Base-by-base conservation (phyloP, 768 basidiomycete species). In the Artomyces pyxidatus region DNA sequence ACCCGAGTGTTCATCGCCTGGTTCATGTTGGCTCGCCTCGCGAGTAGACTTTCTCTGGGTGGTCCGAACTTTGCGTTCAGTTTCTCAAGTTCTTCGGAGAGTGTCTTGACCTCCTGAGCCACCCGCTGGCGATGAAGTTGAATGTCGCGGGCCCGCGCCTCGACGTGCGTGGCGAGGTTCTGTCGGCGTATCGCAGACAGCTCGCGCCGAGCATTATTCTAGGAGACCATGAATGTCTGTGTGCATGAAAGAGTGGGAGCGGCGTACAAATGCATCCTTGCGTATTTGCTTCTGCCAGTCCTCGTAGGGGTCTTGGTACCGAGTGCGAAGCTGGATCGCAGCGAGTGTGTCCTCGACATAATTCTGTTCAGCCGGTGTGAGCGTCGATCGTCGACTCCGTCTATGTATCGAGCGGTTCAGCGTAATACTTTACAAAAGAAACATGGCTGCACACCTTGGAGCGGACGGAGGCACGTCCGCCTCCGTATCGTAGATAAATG, bases 1-100 rank as follows among this genome's bases (percentile, higher is more conserved):
- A 86, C 76, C 4, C 80, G 70, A 23, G 77, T 70, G 68, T 78
- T 80, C 30, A 79, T 65, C 43, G 58, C 57, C 39, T 53, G 65
- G 51, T 73, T 69, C 43, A 74, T 67, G 30, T 66, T 64, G 42
- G 71, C 72, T 76, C 77, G 80, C 8, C 57, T 62, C 4, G 65
- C 65, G 39, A 67, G 65, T 29, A 83, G 60, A 42, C 58, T 61
- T 30, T 68, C 64, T 48, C 83, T 73, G 23, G 77, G 74, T 10
- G 62, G 59, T 50, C 75, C 71, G 39, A 74, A 72, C 50, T 67
- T 64, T 17, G 76, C 45, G 27, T 71, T 65, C 46, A 84, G 48
- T 0, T 55, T 49, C 3, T 67, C 67, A 1, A 88, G 65, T 22
- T 69, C 59, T 1, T 53, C 60, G 44, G 77, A 70, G 0, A 86